A percentile compares a stretch with the other conserved stretches of the same genome.
phyloP scores from a whole-genome alignment of 2,329 filamentous ascomycete genomes.

The Colletotrichum sp. region DNA sequence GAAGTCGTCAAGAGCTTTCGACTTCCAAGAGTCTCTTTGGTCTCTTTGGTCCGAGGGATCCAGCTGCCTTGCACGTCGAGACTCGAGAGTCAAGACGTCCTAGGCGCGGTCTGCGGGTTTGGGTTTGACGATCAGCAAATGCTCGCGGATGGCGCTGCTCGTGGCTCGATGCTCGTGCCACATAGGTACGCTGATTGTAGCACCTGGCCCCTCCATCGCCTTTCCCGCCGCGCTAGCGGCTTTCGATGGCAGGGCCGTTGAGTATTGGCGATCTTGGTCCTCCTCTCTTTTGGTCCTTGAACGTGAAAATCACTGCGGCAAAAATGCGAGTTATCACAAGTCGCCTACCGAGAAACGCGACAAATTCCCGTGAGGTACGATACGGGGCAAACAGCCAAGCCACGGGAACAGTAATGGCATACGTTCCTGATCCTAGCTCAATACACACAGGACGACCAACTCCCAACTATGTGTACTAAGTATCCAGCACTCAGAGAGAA shows the following conservation, averaged over 20 bases:
- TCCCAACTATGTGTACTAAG: neutral
- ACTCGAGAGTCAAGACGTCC: neutral
- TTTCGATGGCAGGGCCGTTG: slow-evolving; percentile 2
- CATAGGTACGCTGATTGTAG: neutral
- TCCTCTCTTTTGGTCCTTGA: neutral
- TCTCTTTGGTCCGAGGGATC: neutral
- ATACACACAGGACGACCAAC: neutral
- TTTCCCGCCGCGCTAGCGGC: neutral
- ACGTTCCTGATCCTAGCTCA: neutral
- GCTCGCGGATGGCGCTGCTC: neutral
- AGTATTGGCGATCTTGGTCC: neutral
- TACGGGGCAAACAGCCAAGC: neutral
- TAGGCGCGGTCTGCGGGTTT: neutral
- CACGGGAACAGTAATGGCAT: neutral
- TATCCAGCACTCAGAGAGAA: neutral
- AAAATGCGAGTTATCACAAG: neutral
- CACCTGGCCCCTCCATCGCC: neutral
- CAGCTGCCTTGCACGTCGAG: neutral
- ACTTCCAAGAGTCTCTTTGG: neutral
- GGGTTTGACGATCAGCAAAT: neutral
- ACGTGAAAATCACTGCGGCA: neutral
- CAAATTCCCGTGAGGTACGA: neutral
- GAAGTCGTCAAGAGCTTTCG: neutral
- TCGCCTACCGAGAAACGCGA: neutral
- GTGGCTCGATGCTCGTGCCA: slow-evolving; percentile 4